Conservation (phyloP, 805 yeast species). For the Starmerella bacillaris region DNA sequence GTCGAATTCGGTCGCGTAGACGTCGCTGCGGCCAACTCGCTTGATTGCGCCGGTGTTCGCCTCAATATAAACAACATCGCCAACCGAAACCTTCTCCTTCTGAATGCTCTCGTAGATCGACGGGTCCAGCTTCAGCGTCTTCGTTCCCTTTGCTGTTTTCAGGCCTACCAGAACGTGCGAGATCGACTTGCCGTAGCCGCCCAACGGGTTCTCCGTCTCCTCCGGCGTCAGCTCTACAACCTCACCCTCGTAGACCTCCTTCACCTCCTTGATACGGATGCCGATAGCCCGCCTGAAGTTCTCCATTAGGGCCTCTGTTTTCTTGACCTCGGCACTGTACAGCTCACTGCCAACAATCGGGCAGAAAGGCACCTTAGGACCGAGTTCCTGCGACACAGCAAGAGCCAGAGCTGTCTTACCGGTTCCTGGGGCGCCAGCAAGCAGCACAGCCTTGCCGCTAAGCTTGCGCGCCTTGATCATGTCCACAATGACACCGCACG, state of each 20-base stretch:
- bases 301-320: constrained; percentile 92
- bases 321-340: constrained; percentile 89
- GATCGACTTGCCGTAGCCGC: constrained; percentile 95
- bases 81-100: constrained; percentile 83
- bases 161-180: constrained; percentile 86
- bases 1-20: constrained; percentile 95
- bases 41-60: constrained; percentile 95
- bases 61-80: constrained; percentile 94
- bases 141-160: constrained; percentile 81
- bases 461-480: constrained; percentile 78
- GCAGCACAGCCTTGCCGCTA: constrained; percentile 86
- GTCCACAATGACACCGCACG: constrained; percentile 89
- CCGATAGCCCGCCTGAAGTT: constrained; percentile 94
- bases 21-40: constrained; percentile 95
- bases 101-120: constrained; percentile 84
- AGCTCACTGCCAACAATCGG: constrained; percentile 92
- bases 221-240: constrained; percentile 90
- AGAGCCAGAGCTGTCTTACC: constrained; percentile 95
- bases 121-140: constrained; percentile 76
- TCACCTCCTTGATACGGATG: constrained; percentile 84
- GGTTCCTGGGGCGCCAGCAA: constrained; percentile 97
- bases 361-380: constrained; percentile 93
- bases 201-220: constrained; percentile 90
- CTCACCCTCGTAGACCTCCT: constrained; percentile 96
- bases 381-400: constrained; percentile 89